Evolutionary conservation across 2,329 filamentous ascomycete genomes (phyloP), one percentile per base, ranked within the genome.

Genomic region (Boeremia lycopersici): DNA sequence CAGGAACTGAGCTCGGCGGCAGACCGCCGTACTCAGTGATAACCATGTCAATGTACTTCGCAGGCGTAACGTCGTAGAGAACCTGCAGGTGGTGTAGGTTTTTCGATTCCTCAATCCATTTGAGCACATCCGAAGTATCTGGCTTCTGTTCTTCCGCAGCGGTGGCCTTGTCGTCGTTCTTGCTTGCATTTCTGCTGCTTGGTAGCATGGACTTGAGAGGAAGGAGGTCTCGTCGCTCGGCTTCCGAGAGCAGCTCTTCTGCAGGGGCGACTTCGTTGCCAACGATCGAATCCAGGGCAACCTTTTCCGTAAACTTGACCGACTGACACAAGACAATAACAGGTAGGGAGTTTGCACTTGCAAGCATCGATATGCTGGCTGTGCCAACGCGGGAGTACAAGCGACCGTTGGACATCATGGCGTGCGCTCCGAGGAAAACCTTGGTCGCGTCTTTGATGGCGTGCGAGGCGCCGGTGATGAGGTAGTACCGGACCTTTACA

Each of bases 351-450:
- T 86, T 81, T 52, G 89, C 86, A 46, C 88, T 86, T 6, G 93
- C 93, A 36, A 89, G 86, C 80, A 95, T 89, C 15, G 93, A 93
- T 9, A 98, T 84, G 55, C 95, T 85, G 23, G 90, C 91, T 3
- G 93, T 96, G 57, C 95, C 95, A 9, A 91, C 86, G 17, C 92
- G 86, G 4, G 90, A 93, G 75, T 96, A 96, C 65, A 99, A 83
- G 30, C 90, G 85, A 7, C 95, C 95, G 75, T 98, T 98, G 64
- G 90, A 93, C 78, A 96, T 95, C 86, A 99, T 95, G 34, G 91
- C 90, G 72, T 97, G 93, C 4, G 93, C 72, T 11, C 92, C 93
- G 1, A 99, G 81, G 46, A 98, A 84, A 9, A 95, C 87, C 65
- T 88, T 87, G 6, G 87, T 89, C 1, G 85, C 86, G 31, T 86